phyloP scores from a whole-genome alignment of 148 eudicot genomes.

The Silene uniflora region DNA sequence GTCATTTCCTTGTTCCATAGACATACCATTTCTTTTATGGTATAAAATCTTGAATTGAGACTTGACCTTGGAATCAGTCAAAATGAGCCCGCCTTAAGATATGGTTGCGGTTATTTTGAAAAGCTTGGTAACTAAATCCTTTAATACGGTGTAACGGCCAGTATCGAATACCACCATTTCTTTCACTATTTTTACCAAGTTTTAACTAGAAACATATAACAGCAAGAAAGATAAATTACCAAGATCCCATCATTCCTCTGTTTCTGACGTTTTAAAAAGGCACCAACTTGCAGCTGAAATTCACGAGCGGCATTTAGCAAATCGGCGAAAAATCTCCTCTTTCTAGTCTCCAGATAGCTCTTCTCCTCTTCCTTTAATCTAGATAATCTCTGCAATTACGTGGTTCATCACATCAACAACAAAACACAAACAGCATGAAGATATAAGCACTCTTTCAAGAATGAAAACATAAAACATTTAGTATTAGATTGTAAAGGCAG shows the following conservation, averaged over 20 bases:
- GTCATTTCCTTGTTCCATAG: background rate
- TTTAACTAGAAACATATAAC: conserved; percentile 12
- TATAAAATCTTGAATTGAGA: background rate
- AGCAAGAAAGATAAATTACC: conserved; percentile 35
- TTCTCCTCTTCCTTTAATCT: conserved; percentile 87
- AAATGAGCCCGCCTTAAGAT: background rate
- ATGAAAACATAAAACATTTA: background rate
- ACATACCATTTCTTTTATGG: background rate
- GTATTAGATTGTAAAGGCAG: background rate
- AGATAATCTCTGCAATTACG: conserved; percentile 69
- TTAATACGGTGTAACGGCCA: background rate
- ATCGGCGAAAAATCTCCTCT: conserved; percentile 86
- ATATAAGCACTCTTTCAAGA: conserved; percentile 5
- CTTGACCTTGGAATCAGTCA: background rate
- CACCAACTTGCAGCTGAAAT: conserved; percentile 74
- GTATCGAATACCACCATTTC: background rate
- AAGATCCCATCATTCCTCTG: conserved; percentile 91
- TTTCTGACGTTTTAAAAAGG: conserved; percentile 76
- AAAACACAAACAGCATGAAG: background rate
- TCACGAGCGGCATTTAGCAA: conserved; percentile 90
- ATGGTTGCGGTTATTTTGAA: background rate
- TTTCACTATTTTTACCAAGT: background rate
- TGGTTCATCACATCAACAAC: conserved; percentile 23
- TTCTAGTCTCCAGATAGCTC: conserved; percentile 65
- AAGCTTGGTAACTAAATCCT: background rate